Evolutionary conservation across 2,329 filamentous ascomycete genomes (phyloP).

Genomic region (Paracamarosporium sp.): DNA sequence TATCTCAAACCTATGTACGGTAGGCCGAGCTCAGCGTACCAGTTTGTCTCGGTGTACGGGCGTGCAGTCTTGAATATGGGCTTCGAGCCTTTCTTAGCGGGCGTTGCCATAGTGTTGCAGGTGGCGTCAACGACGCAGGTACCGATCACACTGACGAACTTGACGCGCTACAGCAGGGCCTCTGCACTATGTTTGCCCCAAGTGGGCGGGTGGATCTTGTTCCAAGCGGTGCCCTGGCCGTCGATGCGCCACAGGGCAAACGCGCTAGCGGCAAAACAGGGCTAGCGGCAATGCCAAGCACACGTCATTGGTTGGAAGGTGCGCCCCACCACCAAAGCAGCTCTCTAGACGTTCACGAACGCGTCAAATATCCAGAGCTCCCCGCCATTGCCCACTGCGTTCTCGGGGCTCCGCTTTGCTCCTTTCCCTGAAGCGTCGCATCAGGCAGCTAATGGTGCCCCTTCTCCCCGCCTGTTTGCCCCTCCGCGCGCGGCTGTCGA

Average conservation of each 20-base stretch:
- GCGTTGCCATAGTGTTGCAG: slow-evolving; percentile 27
- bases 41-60: slow-evolving; percentile 66
- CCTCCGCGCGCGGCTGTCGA: slow-evolving; percentile 29
- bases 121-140: neutral
- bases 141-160: neutral
- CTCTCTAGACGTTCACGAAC: slow-evolving; percentile 8
- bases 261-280: neutral
- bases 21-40: slow-evolving; percentile 54
- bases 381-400: neutral
- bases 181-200: slow-evolving; percentile 1
- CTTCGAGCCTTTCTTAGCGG: slow-evolving; percentile 47
- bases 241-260: neutral
- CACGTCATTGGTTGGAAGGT: slow-evolving; percentile 2
- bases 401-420: slow-evolving; percentile 3
- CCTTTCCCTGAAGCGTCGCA: slow-evolving; percentile 9
- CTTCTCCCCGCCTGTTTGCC: slow-evolving; percentile 17
- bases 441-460: slow-evolving; percentile 35
- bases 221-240: neutral
- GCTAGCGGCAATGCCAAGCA: neutral
- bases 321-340: slow-evolving; percentile 6
- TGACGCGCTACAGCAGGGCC: neutral
- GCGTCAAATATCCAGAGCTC: slow-evolving; percentile 10
- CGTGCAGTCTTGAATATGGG: slow-evolving; percentile 70
- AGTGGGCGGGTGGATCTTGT: neutral
- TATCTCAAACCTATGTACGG: neutral